These are phyloP conservation scores for Nemania serpens DNA, from an alignment of 2,329 filamentous ascomycete genomes.

Conservation along the genomic window DNA sequence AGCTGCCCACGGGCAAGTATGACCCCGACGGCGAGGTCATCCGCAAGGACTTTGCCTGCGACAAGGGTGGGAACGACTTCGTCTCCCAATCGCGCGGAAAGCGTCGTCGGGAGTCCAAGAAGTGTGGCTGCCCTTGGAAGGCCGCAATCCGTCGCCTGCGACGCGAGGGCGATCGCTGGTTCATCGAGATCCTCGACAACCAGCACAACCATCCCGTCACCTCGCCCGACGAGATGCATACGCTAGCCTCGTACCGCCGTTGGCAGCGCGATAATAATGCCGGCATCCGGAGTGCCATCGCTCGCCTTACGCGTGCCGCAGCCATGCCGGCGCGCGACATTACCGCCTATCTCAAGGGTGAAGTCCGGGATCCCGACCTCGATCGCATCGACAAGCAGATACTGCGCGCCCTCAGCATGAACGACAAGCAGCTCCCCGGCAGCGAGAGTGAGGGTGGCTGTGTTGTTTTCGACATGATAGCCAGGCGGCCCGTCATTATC, in stretches of 20 bases:
- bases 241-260: slow-evolving; percentile 38
- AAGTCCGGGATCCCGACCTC: slow-evolving; percentile 33
- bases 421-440: slow-evolving; percentile 33
- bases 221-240: slow-evolving; percentile 38
- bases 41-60: slow-evolving; percentile 40
- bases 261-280: slow-evolving; percentile 41
- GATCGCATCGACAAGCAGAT: slow-evolving; percentile 39
- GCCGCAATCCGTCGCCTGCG: slow-evolving; percentile 37
- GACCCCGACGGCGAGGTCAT: slow-evolving; percentile 38
- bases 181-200: slow-evolving; percentile 37
- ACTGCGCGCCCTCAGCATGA: slow-evolving; percentile 37
- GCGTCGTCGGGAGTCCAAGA: slow-evolving; percentile 37
- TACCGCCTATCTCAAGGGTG: slow-evolving; percentile 37
- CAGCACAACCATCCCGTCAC: slow-evolving; percentile 39
- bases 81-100: slow-evolving; percentile 40
- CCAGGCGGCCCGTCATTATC: slow-evolving; percentile 36
- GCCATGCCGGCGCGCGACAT: slow-evolving; percentile 37
- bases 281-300: slow-evolving; percentile 36
- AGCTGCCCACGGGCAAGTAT: slow-evolving; percentile 40
- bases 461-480: slow-evolving; percentile 36
- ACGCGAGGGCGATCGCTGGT: slow-evolving; percentile 39
- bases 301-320: slow-evolving; percentile 34
- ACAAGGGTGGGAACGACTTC: slow-evolving; percentile 39
- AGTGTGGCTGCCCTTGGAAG: slow-evolving; percentile 39
- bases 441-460: slow-evolving; percentile 23